Evolutionary conservation across 169 alveolate genomes (phyloP).

Genomic region (Besnoitia besnoiti): DNA sequence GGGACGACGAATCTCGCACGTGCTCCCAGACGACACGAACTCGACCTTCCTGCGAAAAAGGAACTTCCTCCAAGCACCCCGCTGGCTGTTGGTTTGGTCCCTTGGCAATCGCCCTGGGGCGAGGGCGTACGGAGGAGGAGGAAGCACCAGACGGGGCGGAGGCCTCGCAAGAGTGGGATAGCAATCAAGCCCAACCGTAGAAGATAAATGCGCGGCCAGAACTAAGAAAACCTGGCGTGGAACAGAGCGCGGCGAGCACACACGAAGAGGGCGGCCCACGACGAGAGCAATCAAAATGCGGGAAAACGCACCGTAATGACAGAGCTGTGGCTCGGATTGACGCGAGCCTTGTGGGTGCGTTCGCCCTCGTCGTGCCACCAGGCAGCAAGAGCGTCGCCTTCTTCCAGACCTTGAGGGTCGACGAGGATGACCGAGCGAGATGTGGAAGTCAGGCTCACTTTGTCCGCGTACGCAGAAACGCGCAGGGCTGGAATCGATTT

Average conservation of each 20-base stretch:
- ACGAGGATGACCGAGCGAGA: slow-evolving; percentile 12
- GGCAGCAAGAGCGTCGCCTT: background rate
- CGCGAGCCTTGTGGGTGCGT: background rate
- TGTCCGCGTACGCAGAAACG: slow-evolving; percentile 22
- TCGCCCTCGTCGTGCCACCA: slow-evolving; percentile 18
- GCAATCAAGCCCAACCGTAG: no score
- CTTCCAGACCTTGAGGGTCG: slow-evolving; percentile 35
- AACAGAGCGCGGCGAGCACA: background rate
- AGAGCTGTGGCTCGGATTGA: slow-evolving; percentile 12
- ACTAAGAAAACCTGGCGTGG: background rate
- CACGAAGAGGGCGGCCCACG: background rate
- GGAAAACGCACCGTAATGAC: background rate
- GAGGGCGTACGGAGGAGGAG: no score
- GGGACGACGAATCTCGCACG: no score
- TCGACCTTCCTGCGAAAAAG: no score
- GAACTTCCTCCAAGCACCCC: no score
- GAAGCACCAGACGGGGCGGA: no score
- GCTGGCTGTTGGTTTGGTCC: no score
- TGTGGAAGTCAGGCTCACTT: background rate
- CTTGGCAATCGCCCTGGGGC: no score
- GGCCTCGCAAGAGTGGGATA: no score
- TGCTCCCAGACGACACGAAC: no score
- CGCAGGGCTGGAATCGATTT: background rate
- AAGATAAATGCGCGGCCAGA: no score
- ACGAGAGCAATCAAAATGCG: background rate